Evolutionary conservation across 2,329 filamentous ascomycete genomes (phyloP).

Genomic region (Fusarium sulawesiense): DNA sequence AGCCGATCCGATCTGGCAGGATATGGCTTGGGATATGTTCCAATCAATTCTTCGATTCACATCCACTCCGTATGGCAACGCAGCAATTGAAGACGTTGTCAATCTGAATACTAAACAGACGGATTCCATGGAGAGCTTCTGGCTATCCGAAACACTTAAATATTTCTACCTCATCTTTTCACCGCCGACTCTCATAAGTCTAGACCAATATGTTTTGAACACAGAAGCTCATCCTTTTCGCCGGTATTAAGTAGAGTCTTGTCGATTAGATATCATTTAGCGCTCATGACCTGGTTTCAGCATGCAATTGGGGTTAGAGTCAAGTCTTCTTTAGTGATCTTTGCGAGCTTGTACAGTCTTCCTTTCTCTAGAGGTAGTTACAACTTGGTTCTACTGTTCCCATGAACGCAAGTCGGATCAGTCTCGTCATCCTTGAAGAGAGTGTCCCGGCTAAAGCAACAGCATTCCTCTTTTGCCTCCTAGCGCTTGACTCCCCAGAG

Average conservation of each 20-base stretch:
- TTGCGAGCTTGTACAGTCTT: background rate
- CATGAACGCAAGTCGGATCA: background rate
- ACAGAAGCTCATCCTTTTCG: constrained; percentile 63
- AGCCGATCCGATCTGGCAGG: constrained; percentile 59
- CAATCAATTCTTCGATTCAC: constrained; percentile 59
- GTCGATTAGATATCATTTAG: background rate
- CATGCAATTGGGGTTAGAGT: background rate
- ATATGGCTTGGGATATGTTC: constrained; percentile 66
- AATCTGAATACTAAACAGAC: constrained; percentile 51
- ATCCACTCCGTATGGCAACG: constrained; percentile 60
- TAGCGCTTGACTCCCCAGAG: background rate
- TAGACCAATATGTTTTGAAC: constrained; percentile 75
- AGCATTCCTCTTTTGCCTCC: background rate
- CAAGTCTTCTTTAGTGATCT: background rate
- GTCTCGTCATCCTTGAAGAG: background rate
- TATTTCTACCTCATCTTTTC: constrained; percentile 80
- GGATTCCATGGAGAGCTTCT: constrained; percentile 78
- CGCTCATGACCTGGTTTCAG: background rate
- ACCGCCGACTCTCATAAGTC: constrained; percentile 69
- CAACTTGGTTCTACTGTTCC: background rate
- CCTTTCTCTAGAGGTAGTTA: background rate
- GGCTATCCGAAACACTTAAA: constrained; percentile 79
- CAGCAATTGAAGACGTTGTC: constrained; percentile 59
- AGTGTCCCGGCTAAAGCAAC: background rate
- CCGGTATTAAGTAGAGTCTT: constrained; percentile 20